A percentile compares a stretch with the other conserved stretches of the same genome.
These are phyloP conservation scores for Myxozyma mucilagina DNA, from an alignment of 805 yeast species.

Conservation along the genomic window DNA sequence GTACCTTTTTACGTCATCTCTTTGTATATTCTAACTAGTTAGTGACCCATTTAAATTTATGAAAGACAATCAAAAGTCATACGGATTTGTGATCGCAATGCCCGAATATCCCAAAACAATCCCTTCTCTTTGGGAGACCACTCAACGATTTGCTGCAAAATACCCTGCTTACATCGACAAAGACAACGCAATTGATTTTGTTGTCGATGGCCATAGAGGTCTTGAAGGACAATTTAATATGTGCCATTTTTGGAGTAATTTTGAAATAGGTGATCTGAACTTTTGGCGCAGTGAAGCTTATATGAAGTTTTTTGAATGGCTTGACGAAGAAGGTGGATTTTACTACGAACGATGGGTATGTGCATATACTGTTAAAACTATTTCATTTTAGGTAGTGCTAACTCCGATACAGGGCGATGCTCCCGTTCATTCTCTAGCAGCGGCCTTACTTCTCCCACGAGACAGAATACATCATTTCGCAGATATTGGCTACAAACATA, in stretches of 20 bases:
- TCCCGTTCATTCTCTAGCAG: conserved; percentile 69
- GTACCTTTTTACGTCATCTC: not conserved
- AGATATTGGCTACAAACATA: conserved; percentile 60
- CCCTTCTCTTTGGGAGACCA: conserved; percentile 72
- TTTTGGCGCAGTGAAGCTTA: conserved; percentile 60
- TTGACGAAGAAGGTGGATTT: conserved; percentile 65
- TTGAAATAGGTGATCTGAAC: conserved; percentile 63
- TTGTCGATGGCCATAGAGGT: conserved; percentile 67
- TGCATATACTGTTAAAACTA: conserved; percentile 58
- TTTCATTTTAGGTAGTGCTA: not conserved
- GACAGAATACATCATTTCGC: conserved; percentile 59
- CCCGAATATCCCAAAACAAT: conserved; percentile 71
- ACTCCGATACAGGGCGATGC: conserved; percentile 55
- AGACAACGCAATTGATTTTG: conserved; percentile 66
- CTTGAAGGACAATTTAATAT: conserved; percentile 60
- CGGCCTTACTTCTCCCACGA: conserved; percentile 53
- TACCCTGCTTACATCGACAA: conserved; percentile 60
- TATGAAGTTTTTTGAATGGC: conserved; percentile 52
- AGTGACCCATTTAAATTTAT: conserved; percentile 77
- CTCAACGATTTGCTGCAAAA: conserved; percentile 60
- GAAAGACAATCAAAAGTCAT: conserved; percentile 70
- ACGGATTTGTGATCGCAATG: conserved; percentile 74
- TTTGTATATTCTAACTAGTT: not conserved
- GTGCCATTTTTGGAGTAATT: conserved; percentile 84
- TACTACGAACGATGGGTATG: conserved; percentile 85